Evolutionary conservation across 139 green algal species (phyloP), one percentile per base, ranked within the genome.

Genomic region (Chlamydomonas incerta): DNA sequence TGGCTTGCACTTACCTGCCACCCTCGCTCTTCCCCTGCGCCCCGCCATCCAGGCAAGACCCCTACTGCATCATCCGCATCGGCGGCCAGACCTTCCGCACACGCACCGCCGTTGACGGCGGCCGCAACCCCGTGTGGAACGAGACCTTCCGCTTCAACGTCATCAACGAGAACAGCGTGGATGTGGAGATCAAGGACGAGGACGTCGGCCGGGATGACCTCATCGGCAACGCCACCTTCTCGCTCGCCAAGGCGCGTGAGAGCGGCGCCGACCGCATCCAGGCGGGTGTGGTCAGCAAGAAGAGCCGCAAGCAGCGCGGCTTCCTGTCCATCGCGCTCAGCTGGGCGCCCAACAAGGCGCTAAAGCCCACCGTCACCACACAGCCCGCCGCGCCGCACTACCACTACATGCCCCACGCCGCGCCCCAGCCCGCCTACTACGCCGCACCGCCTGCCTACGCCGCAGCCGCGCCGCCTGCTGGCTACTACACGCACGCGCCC

Each of bases 241-340:
- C 50, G 5, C 31, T 80, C 0, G 41, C 72, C n/a, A 60, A 60
- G n/a, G 72, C 50, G 47, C 47, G 72, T 0, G 72, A 80, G 50
- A 4, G 3, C 4, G 72, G 72, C 17, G 4, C 46, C 14, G 72
- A 80, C 50, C 50, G 28, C n/a, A 57, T 80, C n/a, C 33, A 67
- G 28, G 50, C 46, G 55, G 55, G 55, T 0, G 74, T 81, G 11
- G 20, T 81, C 9, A 35, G 33, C 52, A 52, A 55, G 55, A 81
- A 81, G 74, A 70, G 50, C 50, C 21, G 21, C 31, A 81, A 81
- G 74, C 74, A 81, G 74, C 74, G 63, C 55, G 74, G 74, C 74
- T 81, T 81, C 55, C 6, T 81, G 9, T 34, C 55, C n/a, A 31
- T 81, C 26, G n/a, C 52, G 9, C 74, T 81, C 31, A 70, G 31